Conservation (phyloP, 768 basidiomycete genomes). For the Lactarius akahatsu region DNA sequence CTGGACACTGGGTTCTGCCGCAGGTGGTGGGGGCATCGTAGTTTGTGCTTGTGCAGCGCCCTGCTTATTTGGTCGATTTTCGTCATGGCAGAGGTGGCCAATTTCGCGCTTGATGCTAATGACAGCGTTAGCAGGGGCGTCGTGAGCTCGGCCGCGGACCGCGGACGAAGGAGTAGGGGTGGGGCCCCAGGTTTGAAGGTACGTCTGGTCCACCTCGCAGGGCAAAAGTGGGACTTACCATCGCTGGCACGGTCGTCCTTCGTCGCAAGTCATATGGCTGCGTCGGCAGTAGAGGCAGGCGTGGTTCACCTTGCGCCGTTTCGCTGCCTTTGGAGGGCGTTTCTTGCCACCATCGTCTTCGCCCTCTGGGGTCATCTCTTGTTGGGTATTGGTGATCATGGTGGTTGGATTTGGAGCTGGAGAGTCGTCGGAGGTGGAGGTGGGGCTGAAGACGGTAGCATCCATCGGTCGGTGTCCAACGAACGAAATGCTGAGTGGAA, state of each 20-base stretch:
- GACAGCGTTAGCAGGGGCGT: slow-evolving; percentile 12
- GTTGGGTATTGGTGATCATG: slow-evolving; percentile 3
- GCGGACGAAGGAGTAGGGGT: slow-evolving; percentile 21
- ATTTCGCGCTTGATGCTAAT: slow-evolving; percentile 93
- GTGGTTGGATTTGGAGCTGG: slow-evolving; percentile 6
- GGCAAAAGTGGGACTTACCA: slow-evolving; percentile 67
- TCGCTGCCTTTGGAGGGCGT: slow-evolving; percentile 45
- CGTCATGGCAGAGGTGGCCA: slow-evolving; percentile 91
- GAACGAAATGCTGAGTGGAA: background rate
- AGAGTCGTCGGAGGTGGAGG: slow-evolving; percentile 11
- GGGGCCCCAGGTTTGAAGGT: slow-evolving; percentile 1
- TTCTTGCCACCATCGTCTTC: slow-evolving; percentile 40
- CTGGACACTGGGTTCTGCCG: background rate
- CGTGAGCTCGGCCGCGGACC: background rate
- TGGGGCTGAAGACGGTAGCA: slow-evolving; percentile 5
- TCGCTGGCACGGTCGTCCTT: slow-evolving; percentile 86
- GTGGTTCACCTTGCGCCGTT: slow-evolving; percentile 86
- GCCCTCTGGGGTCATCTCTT: slow-evolving; percentile 5
- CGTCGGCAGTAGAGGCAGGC: slow-evolving; percentile 91
- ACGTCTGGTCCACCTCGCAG: background rate
- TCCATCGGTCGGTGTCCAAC: slow-evolving; percentile 2
- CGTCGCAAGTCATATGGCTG: slow-evolving; percentile 92
- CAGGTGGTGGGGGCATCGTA: slow-evolving; percentile 28
- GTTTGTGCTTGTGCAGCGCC: slow-evolving; percentile 43
- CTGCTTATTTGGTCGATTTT: slow-evolving; percentile 48